phyloP scores from a whole-genome alignment of 2,329 filamentous ascomycete species.

The Colletotrichum tabaci region DNA sequence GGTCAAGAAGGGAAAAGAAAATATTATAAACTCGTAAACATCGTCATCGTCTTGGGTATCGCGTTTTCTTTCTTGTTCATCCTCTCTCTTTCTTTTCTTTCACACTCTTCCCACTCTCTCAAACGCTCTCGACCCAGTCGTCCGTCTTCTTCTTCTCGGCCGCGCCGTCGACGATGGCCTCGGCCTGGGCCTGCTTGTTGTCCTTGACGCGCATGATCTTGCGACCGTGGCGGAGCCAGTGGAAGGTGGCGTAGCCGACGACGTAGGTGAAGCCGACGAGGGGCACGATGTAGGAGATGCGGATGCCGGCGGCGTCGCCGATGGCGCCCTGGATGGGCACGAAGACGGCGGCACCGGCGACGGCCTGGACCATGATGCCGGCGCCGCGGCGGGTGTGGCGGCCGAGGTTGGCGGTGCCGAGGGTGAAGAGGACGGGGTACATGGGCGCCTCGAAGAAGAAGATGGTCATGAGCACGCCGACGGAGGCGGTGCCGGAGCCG shows the following conservation, averaged over 20 bases:
- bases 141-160: conserved; percentile 25
- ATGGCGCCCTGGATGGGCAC: conserved; percentile 67
- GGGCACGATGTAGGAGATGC: conserved; percentile 61
- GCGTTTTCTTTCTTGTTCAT: background rate
- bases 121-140: conserved; percentile 29
- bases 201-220: conserved; percentile 52
- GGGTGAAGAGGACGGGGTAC: conserved; percentile 72
- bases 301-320: conserved; percentile 55
- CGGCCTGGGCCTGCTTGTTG: conserved; percentile 42
- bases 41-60: conserved; percentile 8
- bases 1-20: background rate
- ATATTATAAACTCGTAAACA: conserved; percentile 6
- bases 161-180: conserved; percentile 16
- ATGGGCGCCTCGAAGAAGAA: conserved; percentile 72
- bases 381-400: conserved; percentile 83
- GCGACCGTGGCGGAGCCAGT: conserved; percentile 52
- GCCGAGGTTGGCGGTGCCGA: conserved; percentile 73
- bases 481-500: conserved; percentile 64
- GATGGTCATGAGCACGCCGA: conserved; percentile 69
- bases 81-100: too few species aligned
- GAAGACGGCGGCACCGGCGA: conserved; percentile 69
- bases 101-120: too few species aligned
- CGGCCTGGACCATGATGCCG: conserved; percentile 70
- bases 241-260: conserved; percentile 49
- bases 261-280: conserved; percentile 59